Conservation (phyloP, 257 asterid genomes). For the Verbascum thapsus region DNA sequence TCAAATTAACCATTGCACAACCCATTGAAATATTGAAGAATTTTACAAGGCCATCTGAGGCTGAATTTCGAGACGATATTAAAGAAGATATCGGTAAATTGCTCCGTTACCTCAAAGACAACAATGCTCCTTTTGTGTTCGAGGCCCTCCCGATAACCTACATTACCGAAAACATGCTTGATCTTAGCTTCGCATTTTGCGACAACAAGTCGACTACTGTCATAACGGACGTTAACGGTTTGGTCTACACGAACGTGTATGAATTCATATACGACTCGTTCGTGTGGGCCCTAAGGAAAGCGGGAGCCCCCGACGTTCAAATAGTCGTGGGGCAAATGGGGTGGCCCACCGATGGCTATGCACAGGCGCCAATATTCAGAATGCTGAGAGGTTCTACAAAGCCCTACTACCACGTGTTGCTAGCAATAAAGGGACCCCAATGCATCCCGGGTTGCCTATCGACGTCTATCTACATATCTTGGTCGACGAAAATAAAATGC, state of each 20-base stretch:
- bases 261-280: slow-evolving; percentile 39
- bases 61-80: slow-evolving; percentile 37
- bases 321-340: slow-evolving; percentile 36
- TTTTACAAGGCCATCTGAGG: slow-evolving; percentile 41
- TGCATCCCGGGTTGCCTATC: slow-evolving; percentile 37
- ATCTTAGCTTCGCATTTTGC: slow-evolving; percentile 33
- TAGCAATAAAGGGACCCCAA: slow-evolving; percentile 46
- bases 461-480: slow-evolving; percentile 34
- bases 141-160: slow-evolving; percentile 29
- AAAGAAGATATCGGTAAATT: background rate
- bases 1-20: slow-evolving; percentile 23
- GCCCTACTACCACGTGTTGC: slow-evolving; percentile 28
- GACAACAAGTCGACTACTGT: slow-evolving; percentile 19
- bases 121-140: slow-evolving; percentile 21
- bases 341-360: slow-evolving; percentile 57
- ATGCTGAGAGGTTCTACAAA: slow-evolving; percentile 41
- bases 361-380: slow-evolving; percentile 21
- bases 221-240: slow-evolving; percentile 23
- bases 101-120: background rate
- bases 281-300: slow-evolving; percentile 38
- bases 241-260: slow-evolving; percentile 37
- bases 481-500: slow-evolving; percentile 35
- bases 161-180: rapidly evolving
- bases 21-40: background rate
- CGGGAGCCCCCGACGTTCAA: slow-evolving; percentile 7